phyloP scores from a whole-genome alignment of 148 eudicot genomes.

The Rhododendron ovatum region DNA sequence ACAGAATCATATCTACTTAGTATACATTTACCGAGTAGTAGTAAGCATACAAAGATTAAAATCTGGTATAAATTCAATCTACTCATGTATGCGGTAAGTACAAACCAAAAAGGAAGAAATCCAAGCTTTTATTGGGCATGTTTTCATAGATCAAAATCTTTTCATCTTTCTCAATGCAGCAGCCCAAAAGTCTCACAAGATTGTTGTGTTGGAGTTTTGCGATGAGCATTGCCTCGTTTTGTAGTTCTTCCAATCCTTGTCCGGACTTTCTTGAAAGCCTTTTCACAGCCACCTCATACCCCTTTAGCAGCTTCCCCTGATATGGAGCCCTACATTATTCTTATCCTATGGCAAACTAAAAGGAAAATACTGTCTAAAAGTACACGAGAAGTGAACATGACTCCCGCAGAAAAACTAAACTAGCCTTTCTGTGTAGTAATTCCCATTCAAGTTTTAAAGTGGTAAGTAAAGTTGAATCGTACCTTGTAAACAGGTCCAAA shows the following conservation, averaged over 20 bases:
- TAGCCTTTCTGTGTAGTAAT: not conserved
- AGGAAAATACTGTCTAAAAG: not conserved
- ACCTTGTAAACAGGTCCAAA: conserved; percentile 10
- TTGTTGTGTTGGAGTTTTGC: not conserved
- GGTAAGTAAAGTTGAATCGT: not conserved
- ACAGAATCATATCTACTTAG: not conserved
- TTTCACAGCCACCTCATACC: conserved; percentile 2
- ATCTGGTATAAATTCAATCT: not conserved
- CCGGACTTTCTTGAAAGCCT: not conserved
- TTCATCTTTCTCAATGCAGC: conserved; percentile 4
- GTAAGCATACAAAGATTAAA: not conserved
- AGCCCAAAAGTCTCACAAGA: conserved; percentile 2
- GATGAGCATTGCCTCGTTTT: not conserved
- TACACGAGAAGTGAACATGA: not conserved
- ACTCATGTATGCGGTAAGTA: not conserved
- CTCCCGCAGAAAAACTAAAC: not conserved
- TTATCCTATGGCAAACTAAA: not conserved
- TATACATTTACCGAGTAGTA: not conserved
- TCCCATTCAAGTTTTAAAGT: not conserved
- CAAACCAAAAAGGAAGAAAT: conserved; percentile 9
- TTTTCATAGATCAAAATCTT: conserved; percentile 3
- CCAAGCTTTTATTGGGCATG: conserved; percentile 10
- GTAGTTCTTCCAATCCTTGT: conserved; percentile 1
- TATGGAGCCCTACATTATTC: not conserved
- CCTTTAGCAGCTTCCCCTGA: not conserved